Base-by-base conservation (phyloP, 192 early-diverging fungal species). In the Geranomyces variabilis region DNA sequence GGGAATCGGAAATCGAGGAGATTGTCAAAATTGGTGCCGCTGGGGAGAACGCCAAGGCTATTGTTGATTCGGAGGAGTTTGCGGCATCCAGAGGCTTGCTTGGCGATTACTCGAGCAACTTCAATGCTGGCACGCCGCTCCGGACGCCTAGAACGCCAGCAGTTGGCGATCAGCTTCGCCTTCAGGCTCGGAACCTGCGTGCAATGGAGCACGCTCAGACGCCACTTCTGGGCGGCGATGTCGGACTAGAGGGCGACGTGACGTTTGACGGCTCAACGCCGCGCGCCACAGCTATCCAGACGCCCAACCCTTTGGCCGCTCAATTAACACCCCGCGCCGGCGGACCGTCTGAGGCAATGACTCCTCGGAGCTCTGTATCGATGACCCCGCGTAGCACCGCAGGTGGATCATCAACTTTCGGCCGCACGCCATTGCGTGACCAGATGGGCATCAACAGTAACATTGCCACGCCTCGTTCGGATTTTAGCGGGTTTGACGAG, bases 11-110 rank as follows among this genome's bases (percentile, higher is more conserved):
- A 76, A 75, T 99, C 31, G 96, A 96, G 36, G 91, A 92, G 47
- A 91, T 97, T 60, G 91, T 94, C 26, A 95, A 96, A 78, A 86
- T 97, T 34, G 94, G 95, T 5, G 85, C 88, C 60, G 89, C 90
- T 57, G 91, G 92, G 24, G 90, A 93, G 65, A 85, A 85, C 49
- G 90, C 92, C 10, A 87, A 85, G 57, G 82, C 86, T 14, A 77
- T 95, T 34, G 91, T 95, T 13, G 83, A 85, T 48, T 79, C 76
- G 21, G 88, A 81, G 17, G 86, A 81, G 5, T 67, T 81, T 29
- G 81, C 70, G n/a, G 82, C 90, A 36, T 86, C 92, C 1, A 80
- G 80, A 31, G 82, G 83, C 7, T 77, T 97, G 21, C 79, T 98
- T 0, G 86, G 86, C 43, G 90, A 92, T 24, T 96, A 97, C 77